Evolutionary conservation across 345 rosid species (phyloP).

Genomic region (Rubroshorea leprosula): DNA sequence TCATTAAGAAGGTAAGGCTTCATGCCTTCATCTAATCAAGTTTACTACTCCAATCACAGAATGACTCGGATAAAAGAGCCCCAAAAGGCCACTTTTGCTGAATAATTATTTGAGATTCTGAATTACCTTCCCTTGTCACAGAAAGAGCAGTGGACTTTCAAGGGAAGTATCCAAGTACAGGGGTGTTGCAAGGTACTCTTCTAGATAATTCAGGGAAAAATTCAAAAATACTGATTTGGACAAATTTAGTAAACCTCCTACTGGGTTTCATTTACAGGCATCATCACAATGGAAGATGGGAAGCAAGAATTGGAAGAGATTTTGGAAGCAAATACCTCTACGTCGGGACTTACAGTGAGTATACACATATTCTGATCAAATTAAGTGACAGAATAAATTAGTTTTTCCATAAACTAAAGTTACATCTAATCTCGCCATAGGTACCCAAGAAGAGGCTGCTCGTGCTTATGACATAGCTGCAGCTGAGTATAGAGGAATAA

Average conservation of each 20-base stretch:
- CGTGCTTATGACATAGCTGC: slow-evolving; percentile 51
- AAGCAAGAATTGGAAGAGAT: slow-evolving; percentile 68
- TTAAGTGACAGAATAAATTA: not conserved
- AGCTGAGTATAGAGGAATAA: slow-evolving; percentile 43
- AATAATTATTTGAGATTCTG: not conserved
- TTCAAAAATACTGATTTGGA: not conserved
- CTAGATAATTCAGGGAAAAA: not conserved
- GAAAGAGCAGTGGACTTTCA: slow-evolving; percentile 71
- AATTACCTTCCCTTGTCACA: slow-evolving; percentile 14
- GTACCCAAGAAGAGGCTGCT: slow-evolving; percentile 58
- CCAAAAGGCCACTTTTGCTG: slow-evolving; percentile 1
- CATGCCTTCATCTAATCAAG: not conserved
- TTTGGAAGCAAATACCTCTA: slow-evolving; percentile 70
- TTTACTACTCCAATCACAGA: no score
- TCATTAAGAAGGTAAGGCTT: slow-evolving; percentile 48
- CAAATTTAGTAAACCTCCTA: no score
- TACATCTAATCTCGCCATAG: slow-evolving; percentile 11
- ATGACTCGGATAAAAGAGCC: not conserved
- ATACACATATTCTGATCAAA: not conserved
- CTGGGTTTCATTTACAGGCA: slow-evolving; percentile 35
- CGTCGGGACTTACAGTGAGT: slow-evolving; percentile 69
- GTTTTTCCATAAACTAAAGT: not conserved
- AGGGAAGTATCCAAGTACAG: slow-evolving; percentile 68
- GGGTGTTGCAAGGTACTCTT: slow-evolving; percentile 58
- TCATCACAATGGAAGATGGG: slow-evolving; percentile 75